Evolutionary conservation across 179 eudicot genomes (phyloP).

Genomic region (Spergularia azorica): DNA sequence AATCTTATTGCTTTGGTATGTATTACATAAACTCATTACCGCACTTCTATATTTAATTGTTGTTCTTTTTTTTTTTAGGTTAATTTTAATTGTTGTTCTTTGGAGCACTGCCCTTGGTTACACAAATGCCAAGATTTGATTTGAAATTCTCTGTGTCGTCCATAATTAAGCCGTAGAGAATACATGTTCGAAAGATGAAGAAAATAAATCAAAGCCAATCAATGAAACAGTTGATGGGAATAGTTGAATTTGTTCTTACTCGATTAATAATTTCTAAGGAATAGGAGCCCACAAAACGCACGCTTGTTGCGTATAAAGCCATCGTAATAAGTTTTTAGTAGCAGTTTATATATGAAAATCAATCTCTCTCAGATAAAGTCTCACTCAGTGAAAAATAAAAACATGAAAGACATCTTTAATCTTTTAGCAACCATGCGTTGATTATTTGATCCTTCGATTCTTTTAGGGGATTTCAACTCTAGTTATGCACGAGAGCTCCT

Average conservation of each 20-base stretch:
- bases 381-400: not conserved
- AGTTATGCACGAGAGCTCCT: not conserved
- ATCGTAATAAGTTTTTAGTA: slow-evolving; percentile 20
- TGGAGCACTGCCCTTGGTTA: too few relatives aligned
- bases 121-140: too few relatives aligned
- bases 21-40: too few relatives aligned
- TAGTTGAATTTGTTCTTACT: not conserved
- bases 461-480: slow-evolving; percentile 24
- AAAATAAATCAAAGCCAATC: too few relatives aligned
- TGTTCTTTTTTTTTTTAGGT: too few relatives aligned
- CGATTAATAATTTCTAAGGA: not conserved
- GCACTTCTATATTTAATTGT: too few relatives aligned
- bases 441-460: slow-evolving; percentile 14
- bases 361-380: not conserved
- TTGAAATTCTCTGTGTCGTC: too few relatives aligned
- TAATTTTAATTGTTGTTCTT: too few relatives aligned
- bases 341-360: not conserved
- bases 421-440: slow-evolving; percentile 26
- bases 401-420: slow-evolving; percentile 22
- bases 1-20: too few relatives aligned
- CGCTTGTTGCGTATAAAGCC: slow-evolving; percentile 31
- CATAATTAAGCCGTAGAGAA: too few relatives aligned
- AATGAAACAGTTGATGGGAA: not conserved
- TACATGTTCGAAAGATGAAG: too few relatives aligned
- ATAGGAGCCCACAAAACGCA: slow-evolving; percentile 32